A percentile compares a stretch with the other conserved stretches of the same genome.
Conservation (phyloP, 2,329 filamentous ascomycete genomes). For the Colletotrichum camelliae region DNA sequence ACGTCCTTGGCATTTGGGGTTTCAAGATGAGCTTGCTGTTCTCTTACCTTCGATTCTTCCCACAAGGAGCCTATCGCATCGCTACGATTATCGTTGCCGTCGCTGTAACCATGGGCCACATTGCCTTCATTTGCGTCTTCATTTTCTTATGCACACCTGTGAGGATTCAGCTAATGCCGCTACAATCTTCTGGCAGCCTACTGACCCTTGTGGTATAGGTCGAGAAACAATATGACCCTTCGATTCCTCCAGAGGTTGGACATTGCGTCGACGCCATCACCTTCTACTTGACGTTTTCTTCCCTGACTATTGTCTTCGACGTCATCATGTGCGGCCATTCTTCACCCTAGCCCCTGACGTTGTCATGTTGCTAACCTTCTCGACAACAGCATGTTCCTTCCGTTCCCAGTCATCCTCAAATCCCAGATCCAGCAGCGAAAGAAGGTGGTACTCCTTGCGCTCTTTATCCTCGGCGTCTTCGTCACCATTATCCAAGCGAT, state of each 20-base stretch:
- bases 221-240: conserved; percentile 45
- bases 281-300: conserved; percentile 47
- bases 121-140: conserved; percentile 41
- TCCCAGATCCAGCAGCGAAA: conserved; percentile 42
- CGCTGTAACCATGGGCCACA: conserved; percentile 40
- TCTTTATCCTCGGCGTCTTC: conserved; percentile 56
- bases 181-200: not conserved
- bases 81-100: conserved; percentile 37
- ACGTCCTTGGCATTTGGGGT: conserved; percentile 45
- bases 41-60: conserved; percentile 50
- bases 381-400: conserved; percentile 39
- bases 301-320: conserved; percentile 47
- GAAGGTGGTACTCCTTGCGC: conserved; percentile 44
- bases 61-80: conserved; percentile 37
- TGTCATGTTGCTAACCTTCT: accelerated
- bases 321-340: conserved; percentile 38
- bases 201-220: not conserved
- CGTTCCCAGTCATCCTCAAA: conserved; percentile 43
- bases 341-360: not conserved
- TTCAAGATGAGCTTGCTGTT: conserved; percentile 52
- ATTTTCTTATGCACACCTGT: conserved; percentile 41
- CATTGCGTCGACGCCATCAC: conserved; percentile 43
- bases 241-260: conserved; percentile 33
- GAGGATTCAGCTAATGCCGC: accelerated
- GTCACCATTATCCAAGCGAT: conserved; percentile 56